Percentiles rank a stretch among this genome's conserved stretches.
phyloP scores from a whole-genome alignment of 2,329 filamentous ascomycete species.

The Chaetomiaceae sp. region DNA sequence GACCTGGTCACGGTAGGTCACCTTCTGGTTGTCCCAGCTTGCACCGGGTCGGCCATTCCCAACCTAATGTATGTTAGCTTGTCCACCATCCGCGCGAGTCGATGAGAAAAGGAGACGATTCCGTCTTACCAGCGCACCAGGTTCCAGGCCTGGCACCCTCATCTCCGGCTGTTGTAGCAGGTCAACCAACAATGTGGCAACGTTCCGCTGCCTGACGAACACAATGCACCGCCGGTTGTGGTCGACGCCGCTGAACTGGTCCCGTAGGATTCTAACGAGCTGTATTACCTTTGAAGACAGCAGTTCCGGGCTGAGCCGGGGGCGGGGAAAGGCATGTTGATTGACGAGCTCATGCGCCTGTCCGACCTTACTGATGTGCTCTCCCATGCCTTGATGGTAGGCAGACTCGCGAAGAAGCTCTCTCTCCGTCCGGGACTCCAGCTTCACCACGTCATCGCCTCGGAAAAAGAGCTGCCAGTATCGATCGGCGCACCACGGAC shows the following conservation, averaged over 20 bases:
- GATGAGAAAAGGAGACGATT: slow-evolving; percentile 3
- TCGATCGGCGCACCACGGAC: slow-evolving; percentile 77
- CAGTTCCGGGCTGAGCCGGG: slow-evolving; percentile 28
- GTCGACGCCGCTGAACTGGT: slow-evolving; percentile 56
- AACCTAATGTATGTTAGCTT: slow-evolving; percentile 22
- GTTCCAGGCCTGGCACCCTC: slow-evolving; percentile 50
- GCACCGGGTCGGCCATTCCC: slow-evolving; percentile 40
- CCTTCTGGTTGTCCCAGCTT: slow-evolving; percentile 53
- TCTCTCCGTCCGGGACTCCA: slow-evolving; percentile 49
- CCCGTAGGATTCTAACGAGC: slow-evolving; percentile 54
- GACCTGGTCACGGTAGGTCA: slow-evolving; percentile 69
- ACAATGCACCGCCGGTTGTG: slow-evolving; percentile 65
- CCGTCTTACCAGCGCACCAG: slow-evolving; percentile 54
- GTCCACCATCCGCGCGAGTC: neutral
- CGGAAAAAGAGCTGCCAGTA: slow-evolving; percentile 69
- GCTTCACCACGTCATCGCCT: slow-evolving; percentile 53
- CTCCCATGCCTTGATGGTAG: slow-evolving; percentile 39
- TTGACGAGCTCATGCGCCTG: slow-evolving; percentile 52
- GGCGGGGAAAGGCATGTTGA: slow-evolving; percentile 39
- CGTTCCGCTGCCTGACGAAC: slow-evolving; percentile 75
- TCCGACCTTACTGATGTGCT: slow-evolving; percentile 49
- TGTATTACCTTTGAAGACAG: slow-evolving; percentile 68
- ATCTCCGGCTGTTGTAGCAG: slow-evolving; percentile 55
- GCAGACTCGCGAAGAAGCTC: slow-evolving; percentile 15
- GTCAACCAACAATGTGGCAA: slow-evolving; percentile 65